phyloP scores from a whole-genome alignment of 352 stramenopile species.

The Globisporangium canariense region DNA sequence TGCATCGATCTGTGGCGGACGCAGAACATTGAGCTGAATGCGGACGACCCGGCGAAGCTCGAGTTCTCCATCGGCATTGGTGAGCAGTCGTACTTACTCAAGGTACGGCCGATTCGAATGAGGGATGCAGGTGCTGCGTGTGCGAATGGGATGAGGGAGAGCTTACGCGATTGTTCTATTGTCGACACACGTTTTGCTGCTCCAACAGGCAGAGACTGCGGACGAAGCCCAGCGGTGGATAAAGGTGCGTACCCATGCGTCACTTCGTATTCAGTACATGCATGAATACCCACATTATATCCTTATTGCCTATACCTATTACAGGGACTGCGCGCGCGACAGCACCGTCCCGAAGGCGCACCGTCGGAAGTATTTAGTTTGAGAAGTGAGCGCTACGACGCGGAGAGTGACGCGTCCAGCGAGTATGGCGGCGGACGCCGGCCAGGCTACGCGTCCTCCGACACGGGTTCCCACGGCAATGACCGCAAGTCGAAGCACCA shows the following conservation, averaged over 20 bases:
- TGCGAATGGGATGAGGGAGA: background rate
- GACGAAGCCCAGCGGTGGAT: slow-evolving; percentile 64
- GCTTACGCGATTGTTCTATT: background rate
- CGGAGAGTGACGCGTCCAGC: slow-evolving; percentile 80
- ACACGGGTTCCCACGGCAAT: slow-evolving; percentile 55
- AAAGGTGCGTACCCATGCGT: slow-evolving; percentile 30
- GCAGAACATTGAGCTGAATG: slow-evolving; percentile 70
- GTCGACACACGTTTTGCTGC: background rate
- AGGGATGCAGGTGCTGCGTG: background rate
- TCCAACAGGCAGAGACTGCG: slow-evolving; percentile 50
- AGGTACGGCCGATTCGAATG: slow-evolving; percentile 23
- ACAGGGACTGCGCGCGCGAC: slow-evolving; percentile 63
- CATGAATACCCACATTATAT: background rate
- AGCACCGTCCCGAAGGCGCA: slow-evolving; percentile 66
- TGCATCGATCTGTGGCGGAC: slow-evolving; percentile 88
- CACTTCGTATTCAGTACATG: background rate
- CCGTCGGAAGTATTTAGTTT: slow-evolving; percentile 82
- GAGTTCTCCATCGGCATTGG: slow-evolving; percentile 86
- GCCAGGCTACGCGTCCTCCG: slow-evolving; percentile 50
- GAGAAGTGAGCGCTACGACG: slow-evolving; percentile 77
- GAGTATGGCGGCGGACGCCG: slow-evolving; percentile 58
- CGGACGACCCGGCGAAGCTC: slow-evolving; percentile 47
- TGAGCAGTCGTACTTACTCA: slow-evolving; percentile 85
- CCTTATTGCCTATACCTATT: background rate
- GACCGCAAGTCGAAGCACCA: slow-evolving; percentile 25